phyloP scores from a whole-genome alignment of 345 rosid genomes.

The Lumnitzera racemosa region DNA sequence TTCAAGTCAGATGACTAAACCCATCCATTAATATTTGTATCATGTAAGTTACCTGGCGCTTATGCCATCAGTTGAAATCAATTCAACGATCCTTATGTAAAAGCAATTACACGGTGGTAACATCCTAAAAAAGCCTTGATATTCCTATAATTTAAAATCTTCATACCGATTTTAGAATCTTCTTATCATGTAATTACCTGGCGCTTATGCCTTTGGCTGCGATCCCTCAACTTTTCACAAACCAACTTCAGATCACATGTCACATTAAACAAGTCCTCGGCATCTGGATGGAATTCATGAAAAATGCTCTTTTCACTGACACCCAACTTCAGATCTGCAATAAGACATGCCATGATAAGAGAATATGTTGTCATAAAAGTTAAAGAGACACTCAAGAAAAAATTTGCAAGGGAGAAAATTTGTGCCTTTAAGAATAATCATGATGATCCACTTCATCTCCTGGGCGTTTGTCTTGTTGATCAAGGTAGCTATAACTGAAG shows the following conservation, averaged over 20 bases:
- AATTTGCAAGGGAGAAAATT: neutral
- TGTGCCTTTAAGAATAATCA: constrained; percentile 85
- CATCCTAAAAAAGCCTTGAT: too few relatives aligned
- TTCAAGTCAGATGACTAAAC: too few relatives aligned
- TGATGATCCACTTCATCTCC: constrained; percentile 96
- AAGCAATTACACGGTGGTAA: too few relatives aligned
- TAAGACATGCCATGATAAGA: constrained; percentile 7
- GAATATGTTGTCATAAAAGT: neutral
- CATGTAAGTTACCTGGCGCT: too few relatives aligned
- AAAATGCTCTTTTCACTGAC: constrained; percentile 88
- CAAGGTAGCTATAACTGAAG: constrained; percentile 53
- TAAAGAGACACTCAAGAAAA: neutral
- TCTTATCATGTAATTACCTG: constrained; percentile 44
- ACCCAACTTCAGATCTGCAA: constrained; percentile 86
- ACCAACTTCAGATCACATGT: constrained; percentile 94
- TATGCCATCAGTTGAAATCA: too few relatives aligned
- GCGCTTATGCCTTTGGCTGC: constrained; percentile 79
- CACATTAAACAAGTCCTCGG: constrained; percentile 92
- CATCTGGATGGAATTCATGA: constrained; percentile 96
- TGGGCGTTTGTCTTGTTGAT: constrained; percentile 90
- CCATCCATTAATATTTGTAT: too few relatives aligned
- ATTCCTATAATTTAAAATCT: too few relatives aligned
- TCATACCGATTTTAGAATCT: too few relatives aligned
- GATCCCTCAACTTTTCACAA: constrained; percentile 77
- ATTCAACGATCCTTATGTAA: too few relatives aligned